phyloP scores from a whole-genome alignment of 805 yeast genomes.

The Jamesozyma lodderae region DNA sequence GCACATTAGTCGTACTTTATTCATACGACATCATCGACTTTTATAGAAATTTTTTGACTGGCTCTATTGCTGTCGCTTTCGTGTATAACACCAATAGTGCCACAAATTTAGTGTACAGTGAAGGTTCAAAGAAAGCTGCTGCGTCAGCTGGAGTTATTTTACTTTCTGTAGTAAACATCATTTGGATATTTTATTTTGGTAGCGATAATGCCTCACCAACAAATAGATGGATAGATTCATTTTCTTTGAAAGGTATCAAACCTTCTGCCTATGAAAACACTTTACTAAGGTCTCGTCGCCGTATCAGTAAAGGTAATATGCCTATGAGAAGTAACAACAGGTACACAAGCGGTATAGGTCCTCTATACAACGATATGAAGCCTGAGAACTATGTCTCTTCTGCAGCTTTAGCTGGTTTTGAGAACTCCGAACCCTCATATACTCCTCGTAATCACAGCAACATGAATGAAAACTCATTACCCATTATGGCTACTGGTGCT shows the following conservation, averaged over 20 bases:
- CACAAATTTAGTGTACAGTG: slow-evolving; percentile 65
- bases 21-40: slow-evolving; percentile 56
- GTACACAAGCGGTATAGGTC: slow-evolving; percentile 1
- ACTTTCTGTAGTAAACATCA: slow-evolving; percentile 66
- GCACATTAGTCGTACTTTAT: slow-evolving; percentile 44
- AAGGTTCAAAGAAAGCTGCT: slow-evolving; percentile 60
- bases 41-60: slow-evolving; percentile 45
- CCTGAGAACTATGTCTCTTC: slow-evolving; percentile 36
- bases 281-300: slow-evolving; percentile 19
- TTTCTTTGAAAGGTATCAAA: slow-evolving; percentile 47
- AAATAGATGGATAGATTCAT: slow-evolving; percentile 77
- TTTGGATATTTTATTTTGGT: slow-evolving; percentile 87
- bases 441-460: slow-evolving; percentile 2
- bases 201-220: slow-evolving; percentile 84
- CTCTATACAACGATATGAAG: slow-evolving; percentile 7
- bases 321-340: background rate
- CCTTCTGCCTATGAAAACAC: slow-evolving; percentile 28
- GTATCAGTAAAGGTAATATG: slow-evolving; percentile 5
- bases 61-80: slow-evolving; percentile 53
- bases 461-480: background rate
- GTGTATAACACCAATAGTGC: slow-evolving; percentile 79
- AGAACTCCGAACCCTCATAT: slow-evolving; percentile 34
- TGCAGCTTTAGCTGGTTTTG: slow-evolving; percentile 52
- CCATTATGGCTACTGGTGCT: background rate
- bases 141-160: slow-evolving; percentile 90